Percentiles rank a stretch among this genome's conserved stretches.
Conservation (phyloP, 202 grass and related monocot species). For the Schoenoplectus triqueter region DNA sequence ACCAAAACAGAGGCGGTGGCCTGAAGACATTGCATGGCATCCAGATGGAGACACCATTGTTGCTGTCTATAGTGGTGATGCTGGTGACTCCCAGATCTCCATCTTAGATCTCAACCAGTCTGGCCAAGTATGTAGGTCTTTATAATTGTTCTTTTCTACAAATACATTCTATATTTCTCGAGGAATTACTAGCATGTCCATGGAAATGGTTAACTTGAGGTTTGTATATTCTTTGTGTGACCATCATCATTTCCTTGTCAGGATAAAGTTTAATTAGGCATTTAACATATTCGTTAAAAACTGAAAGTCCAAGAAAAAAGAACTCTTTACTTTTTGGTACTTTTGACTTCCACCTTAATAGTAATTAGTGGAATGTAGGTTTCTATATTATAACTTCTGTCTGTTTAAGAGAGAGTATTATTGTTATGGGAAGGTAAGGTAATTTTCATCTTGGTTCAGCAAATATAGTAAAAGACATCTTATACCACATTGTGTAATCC, state of each 20-base stretch:
- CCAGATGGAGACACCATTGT: slow-evolving; percentile 78
- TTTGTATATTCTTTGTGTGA: slow-evolving; percentile 35
- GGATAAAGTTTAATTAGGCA: not conserved
- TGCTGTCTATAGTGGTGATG: slow-evolving; percentile 91
- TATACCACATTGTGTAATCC: not conserved
- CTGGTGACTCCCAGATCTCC: slow-evolving; percentile 81
- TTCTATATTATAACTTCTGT: not conserved
- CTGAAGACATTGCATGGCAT: slow-evolving; percentile 96
- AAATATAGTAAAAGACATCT: not conserved
- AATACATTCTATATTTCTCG: slow-evolving; percentile 13
- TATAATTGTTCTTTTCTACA: slow-evolving; percentile 11
- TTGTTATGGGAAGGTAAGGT: not conserved
- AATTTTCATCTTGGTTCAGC: not conserved
- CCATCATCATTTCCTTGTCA: not conserved
- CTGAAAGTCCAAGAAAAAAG: not conserved
- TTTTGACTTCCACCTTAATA: not conserved
- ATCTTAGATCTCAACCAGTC: slow-evolving; percentile 78
- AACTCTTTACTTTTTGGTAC: not conserved
- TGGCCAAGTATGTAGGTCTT: slow-evolving; percentile 69
- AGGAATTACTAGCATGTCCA: not conserved
- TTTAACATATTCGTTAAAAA: slow-evolving; percentile 17
- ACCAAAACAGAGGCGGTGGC: slow-evolving; percentile 87
- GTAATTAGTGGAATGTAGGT: not conserved
- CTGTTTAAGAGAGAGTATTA: slow-evolving; percentile 13
- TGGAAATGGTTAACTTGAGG: slow-evolving; percentile 33